Percentiles rank a stretch among this genome's conserved stretches.
Evolutionary conservation across 345 rosid species (phyloP).

Genomic region (Eucalyptus grandis): DNA sequence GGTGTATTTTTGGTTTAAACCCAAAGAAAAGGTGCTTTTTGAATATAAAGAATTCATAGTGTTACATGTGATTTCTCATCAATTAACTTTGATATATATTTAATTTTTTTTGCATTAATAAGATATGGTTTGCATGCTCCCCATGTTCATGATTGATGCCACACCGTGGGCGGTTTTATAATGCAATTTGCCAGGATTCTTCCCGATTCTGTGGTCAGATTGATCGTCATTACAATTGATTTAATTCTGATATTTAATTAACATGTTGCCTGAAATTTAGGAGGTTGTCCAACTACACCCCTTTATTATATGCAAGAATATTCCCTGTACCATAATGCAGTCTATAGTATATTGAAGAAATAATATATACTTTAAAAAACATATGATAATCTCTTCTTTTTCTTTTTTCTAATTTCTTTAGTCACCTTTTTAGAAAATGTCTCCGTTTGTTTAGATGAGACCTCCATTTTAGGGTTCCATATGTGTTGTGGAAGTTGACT

Average conservation of each 20-base stretch:
- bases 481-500: background rate
- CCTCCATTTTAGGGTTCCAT: background rate
- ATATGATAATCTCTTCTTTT: background rate
- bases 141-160: background rate
- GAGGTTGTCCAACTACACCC: background rate
- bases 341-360: background rate
- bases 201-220: background rate
- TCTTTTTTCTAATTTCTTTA: background rate
- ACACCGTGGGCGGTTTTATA: background rate
- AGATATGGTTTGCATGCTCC: background rate
- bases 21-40: background rate
- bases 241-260: background rate
- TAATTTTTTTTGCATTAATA: background rate
- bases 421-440: background rate
- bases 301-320: background rate
- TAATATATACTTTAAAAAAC: background rate
- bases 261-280: background rate
- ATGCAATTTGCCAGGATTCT: background rate
- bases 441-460: background rate
- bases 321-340: background rate
- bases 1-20: background rate
- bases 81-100: background rate
- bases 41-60: background rate
- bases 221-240: background rate
- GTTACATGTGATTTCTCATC: background rate